Base-by-base conservation (phyloP, 1,284 basidiomycete species). In the Pseudozyma sp. region DNA sequence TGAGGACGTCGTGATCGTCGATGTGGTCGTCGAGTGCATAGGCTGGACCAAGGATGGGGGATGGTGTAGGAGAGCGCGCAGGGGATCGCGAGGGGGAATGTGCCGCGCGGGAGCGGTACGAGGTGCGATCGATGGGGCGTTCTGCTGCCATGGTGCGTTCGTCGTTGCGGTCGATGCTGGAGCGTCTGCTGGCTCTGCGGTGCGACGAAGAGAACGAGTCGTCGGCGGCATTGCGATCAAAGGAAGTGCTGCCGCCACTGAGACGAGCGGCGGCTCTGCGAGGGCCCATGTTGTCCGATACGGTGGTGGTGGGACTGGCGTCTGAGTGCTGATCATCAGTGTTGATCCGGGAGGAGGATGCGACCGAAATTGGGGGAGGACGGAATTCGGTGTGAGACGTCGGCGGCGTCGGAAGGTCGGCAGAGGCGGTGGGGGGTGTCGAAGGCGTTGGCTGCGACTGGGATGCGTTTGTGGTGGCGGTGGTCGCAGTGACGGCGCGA, bases 41-140 rank as follows among this genome's bases (percentile, higher is more conserved):
- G 39, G 61, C 59, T 19, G 67, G 54, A 4, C 81, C 81, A 24
- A 82, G 64, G 33, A 81, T 78, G 37, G 81, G 81, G 16, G 79
- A 80, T 11, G 80, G 81, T 6, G 80, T 82, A 39, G 70, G 72
- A n/a, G 79, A 78, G 47, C 76, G 63, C 14, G 45, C 58, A 0
- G 63, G 57, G 6, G 68, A 70, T 17, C 46, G 55, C 1, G 63
- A 59, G 10, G 64, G 65, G 17, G 70, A 73, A 14, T 56, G 65
- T 5, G 56, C 63, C n/a, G 65, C 31, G 14, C 66, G 57, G 13
- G 71, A 74, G 16, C 66, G 71, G 42, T 65, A 74, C 13, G 61
- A 58, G 35, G 53, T 50, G 34, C 63, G 58, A 42, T 55, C 53
- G 46, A 59, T 50, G 3, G 65, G 60, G 30, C 63, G 54, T 54